These are phyloP conservation scores for Chenopodium berlandieri DNA, from an alignment of 148 eudicot genomes.

Conservation along the genomic window DNA sequence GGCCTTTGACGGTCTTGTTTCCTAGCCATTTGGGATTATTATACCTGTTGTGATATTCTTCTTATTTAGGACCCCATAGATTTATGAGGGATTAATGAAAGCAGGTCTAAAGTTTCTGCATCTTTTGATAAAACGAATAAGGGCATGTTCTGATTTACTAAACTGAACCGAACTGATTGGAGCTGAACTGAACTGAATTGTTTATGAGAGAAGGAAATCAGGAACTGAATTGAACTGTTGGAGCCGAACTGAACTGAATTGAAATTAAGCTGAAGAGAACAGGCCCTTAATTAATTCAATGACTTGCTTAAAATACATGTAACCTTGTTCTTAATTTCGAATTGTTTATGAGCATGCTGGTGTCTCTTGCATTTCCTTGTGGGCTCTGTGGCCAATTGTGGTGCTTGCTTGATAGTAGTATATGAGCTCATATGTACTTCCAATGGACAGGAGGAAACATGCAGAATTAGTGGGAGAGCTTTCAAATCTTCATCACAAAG, in stretches of 20 bases:
- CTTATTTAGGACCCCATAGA: neutral
- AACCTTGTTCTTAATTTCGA: neutral
- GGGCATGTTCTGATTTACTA: too few species aligned
- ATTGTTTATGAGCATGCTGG: neutral
- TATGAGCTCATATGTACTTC: constrained; percentile 8
- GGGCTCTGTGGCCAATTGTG: neutral
- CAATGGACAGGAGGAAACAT: constrained; percentile 79
- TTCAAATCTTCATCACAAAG: constrained; percentile 85
- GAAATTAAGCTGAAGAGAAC: too few species aligned
- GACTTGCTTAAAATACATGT: neutral
- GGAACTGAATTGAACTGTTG: too few species aligned
- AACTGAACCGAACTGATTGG: too few species aligned
- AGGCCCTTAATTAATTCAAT: neutral
- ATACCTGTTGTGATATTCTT: neutral
- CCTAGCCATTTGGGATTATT: neutral
- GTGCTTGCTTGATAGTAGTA: neutral
- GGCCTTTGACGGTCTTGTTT: neutral
- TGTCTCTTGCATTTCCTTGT: neutral
- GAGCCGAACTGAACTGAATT: too few species aligned
- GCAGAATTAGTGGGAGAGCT: constrained; percentile 91
- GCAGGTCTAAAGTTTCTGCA: neutral
- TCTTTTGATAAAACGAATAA: neutral
- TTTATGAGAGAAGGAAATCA: too few species aligned
- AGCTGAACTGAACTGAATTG: too few species aligned
- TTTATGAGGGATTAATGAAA: neutral